These are phyloP conservation scores for Pythium dissimile DNA, from an alignment of 352 stramenopile genomes.

Conservation along the genomic window DNA sequence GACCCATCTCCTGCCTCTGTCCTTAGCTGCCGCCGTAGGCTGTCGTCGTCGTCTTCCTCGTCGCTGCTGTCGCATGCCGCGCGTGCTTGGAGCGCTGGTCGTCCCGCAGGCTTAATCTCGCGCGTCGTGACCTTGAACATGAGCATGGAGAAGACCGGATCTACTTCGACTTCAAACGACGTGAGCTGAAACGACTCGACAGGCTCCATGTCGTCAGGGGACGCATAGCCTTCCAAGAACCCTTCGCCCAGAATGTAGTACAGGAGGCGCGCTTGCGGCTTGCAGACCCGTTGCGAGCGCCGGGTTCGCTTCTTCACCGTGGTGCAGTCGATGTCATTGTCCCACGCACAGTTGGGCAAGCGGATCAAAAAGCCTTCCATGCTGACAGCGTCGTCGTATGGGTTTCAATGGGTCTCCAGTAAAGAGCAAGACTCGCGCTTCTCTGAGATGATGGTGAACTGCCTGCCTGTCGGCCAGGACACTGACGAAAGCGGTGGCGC, in stretches of 20 bases:
- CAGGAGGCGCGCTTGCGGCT: slow-evolving; percentile 32
- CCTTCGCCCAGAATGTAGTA: slow-evolving; percentile 71
- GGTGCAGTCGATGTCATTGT: background rate
- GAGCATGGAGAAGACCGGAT: slow-evolving; percentile 58
- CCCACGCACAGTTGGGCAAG: slow-evolving; percentile 32
- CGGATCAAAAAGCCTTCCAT: slow-evolving; percentile 81
- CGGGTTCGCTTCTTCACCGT: background rate
- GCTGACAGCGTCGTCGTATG: too few species aligned
- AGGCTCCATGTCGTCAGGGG: slow-evolving; percentile 30
- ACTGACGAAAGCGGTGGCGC: background rate
- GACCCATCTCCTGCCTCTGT: slow-evolving; percentile 11
- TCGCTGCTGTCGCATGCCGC: slow-evolving; percentile 22
- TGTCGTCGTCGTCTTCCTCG: slow-evolving; percentile 19
- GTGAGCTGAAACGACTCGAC: slow-evolving; percentile 65
- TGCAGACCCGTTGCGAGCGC: slow-evolving; percentile 24
- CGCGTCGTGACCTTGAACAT: slow-evolving; percentile 59
- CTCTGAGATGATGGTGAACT: too few species aligned
- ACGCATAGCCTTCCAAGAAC: slow-evolving; percentile 47
- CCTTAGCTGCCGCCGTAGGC: background rate
- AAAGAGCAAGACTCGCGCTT: too few species aligned
- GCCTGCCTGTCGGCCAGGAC: background rate
- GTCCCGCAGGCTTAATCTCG: slow-evolving; percentile 5
- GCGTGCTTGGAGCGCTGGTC: background rate
- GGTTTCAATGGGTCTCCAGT: too few species aligned
- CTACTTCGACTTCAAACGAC: slow-evolving; percentile 50